phyloP scores from a whole-genome alignment of 2,329 filamentous ascomycete species.

The Pestalotiopsis sp. region DNA sequence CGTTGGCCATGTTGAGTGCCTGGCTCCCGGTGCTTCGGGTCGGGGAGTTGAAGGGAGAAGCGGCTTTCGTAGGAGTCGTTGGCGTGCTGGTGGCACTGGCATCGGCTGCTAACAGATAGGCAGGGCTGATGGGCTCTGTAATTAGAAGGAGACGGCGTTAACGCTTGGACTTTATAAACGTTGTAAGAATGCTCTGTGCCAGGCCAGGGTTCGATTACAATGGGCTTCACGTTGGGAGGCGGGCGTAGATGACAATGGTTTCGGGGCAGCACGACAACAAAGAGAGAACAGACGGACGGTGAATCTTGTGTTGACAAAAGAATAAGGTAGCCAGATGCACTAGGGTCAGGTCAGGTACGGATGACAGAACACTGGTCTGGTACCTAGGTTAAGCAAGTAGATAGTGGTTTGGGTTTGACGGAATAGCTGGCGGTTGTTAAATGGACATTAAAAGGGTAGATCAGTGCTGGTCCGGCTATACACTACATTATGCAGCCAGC shows the following conservation, averaged over 20 bases:
- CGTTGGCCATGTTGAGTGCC: constrained; percentile 6
- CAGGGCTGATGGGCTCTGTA: constrained; percentile 10
- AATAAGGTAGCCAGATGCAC: not conserved
- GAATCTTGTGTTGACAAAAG: not conserved
- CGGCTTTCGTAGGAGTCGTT: not conserved
- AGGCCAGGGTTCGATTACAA: not conserved
- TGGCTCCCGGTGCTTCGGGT: not conserved
- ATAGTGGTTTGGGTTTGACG: not conserved
- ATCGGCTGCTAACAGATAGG: constrained; percentile 14
- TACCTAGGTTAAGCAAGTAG: not conserved
- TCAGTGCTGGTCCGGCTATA: not conserved
- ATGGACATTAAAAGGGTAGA: not conserved
- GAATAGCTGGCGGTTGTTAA: not conserved
- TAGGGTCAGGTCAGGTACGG: not conserved
- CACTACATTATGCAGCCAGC: not conserved
- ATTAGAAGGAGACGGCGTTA: not conserved
- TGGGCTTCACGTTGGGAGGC: not conserved
- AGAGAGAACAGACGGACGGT: not conserved
- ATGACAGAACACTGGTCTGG: not conserved
- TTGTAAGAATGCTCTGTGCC: not conserved
- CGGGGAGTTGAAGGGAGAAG: constrained; percentile 3
- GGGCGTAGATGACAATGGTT: not conserved
- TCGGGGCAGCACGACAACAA: not conserved
- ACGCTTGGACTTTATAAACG: not conserved
- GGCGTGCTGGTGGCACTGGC: not conserved